These are phyloP conservation scores for Aspergillus texensis DNA, from an alignment of 2,329 filamentous ascomycete genomes.

Conservation along the genomic window DNA sequence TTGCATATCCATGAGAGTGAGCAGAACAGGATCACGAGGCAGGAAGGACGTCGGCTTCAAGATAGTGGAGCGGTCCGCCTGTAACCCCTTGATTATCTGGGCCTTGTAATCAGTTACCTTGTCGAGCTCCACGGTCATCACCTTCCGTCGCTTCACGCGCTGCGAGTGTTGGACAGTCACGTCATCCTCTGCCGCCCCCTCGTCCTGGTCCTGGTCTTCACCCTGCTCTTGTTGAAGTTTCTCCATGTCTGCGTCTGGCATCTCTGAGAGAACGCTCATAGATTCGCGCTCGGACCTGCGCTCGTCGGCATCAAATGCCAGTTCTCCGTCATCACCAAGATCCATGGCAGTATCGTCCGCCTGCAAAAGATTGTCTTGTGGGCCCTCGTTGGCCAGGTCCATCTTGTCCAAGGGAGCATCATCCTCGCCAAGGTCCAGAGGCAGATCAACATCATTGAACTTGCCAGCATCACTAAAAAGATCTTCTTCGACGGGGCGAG, in stretches of 20 bases:
- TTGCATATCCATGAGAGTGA: constrained; percentile 89
- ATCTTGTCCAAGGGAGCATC: constrained; percentile 46
- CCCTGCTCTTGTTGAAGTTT: constrained; percentile 45
- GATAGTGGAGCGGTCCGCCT: constrained; percentile 83
- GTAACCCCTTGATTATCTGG: constrained; percentile 80
- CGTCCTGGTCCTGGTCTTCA: constrained; percentile 45
- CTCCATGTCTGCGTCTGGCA: constrained; percentile 64
- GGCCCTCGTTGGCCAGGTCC: constrained; percentile 36
- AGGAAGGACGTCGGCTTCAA: constrained; percentile 80
- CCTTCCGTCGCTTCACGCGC: constrained; percentile 76
- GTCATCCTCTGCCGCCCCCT: constrained; percentile 52
- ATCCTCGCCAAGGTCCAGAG: constrained; percentile 51
- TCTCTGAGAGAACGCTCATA: constrained; percentile 53
- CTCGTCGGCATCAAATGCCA: constrained; percentile 51
- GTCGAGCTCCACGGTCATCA: constrained; percentile 71
- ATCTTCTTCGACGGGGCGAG: constrained; percentile 61
- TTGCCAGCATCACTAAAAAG: constrained; percentile 66
- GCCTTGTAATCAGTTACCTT: constrained; percentile 75
- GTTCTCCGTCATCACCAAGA: constrained; percentile 55
- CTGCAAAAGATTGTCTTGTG: constrained; percentile 57
- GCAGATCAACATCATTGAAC: constrained; percentile 57
- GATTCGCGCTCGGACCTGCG: constrained; percentile 63
- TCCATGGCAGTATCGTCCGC: constrained; percentile 57
- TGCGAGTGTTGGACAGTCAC: constrained; percentile 65
- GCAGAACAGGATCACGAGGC: constrained; percentile 80